Conservation (phyloP, 192 early-diverging fungal species). For the Rhizophlyctis rosea region DNA sequence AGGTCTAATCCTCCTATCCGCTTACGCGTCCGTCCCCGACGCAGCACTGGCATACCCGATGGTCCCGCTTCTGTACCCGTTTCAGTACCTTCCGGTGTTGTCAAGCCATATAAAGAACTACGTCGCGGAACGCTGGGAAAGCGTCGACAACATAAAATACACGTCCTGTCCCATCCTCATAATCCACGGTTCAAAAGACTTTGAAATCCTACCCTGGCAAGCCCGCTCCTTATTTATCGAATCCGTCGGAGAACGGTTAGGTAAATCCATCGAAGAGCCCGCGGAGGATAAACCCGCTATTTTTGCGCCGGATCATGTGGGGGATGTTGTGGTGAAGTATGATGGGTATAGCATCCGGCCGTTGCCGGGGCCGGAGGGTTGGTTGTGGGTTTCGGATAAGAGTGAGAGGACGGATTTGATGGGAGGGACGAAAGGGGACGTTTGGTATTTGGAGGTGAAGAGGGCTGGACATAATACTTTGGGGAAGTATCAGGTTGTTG, state of each 20-base stretch:
- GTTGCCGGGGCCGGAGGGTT: conserved; percentile 5
- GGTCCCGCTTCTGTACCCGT: conserved; percentile 40
- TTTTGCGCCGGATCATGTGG: background rate
- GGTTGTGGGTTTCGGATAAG: conserved; percentile 11
- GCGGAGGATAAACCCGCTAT: background rate
- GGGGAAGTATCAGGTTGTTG: conserved; percentile 26
- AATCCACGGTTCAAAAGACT: conserved; percentile 42
- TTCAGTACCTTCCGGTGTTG: conserved; percentile 22
- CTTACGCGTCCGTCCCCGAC: conserved; percentile 45
- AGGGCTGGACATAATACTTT: conserved; percentile 41
- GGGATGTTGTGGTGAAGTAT: background rate
- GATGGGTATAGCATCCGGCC: conserved; percentile 5
- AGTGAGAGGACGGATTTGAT: conserved; percentile 5
- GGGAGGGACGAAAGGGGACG: conserved; percentile 1
- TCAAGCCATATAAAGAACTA: conserved; percentile 26
- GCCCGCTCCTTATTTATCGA: conserved; percentile 23
- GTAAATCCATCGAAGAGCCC: conserved; percentile 3
- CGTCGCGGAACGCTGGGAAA: conserved; percentile 39
- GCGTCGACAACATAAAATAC: conserved; percentile 28
- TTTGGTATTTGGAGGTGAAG: conserved; percentile 36
- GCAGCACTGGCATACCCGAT: conserved; percentile 43
- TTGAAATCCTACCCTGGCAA: conserved; percentile 42
- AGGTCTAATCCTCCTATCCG: conserved; percentile 43
- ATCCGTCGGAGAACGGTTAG: conserved; percentile 8
- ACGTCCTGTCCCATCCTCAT: conserved; percentile 36